Conservation (phyloP, 257 asterid genomes). For the Oldenlandia corymbosa region DNA sequence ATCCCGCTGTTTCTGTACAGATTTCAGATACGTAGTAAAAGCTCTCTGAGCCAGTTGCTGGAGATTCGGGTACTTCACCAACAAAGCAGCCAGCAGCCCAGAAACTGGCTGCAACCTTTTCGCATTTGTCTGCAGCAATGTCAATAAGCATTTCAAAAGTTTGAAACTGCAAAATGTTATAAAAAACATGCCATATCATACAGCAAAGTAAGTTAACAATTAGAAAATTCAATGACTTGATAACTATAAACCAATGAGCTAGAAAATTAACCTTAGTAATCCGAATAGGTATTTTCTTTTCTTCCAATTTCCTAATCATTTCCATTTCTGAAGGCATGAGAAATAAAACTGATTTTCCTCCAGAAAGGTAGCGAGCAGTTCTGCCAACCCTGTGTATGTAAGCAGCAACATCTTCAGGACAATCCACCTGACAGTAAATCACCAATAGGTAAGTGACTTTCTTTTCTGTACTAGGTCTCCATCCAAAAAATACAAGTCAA, state of each 20-base stretch:
- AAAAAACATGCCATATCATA: background rate
- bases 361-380: conserved; percentile 90
- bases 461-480: background rate
- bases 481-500: conserved; percentile 9
- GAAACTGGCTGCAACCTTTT: conserved; percentile 76
- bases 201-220: background rate
- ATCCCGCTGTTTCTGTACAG: conserved; percentile 68
- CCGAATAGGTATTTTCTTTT: conserved; percentile 71
- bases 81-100: conserved; percentile 66
- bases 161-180: conserved; percentile 2
- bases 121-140: conserved; percentile 54
- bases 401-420: conserved; percentile 87
- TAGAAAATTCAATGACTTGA: background rate
- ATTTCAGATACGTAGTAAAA: conserved; percentile 77
- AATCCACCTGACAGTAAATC: conserved; percentile 60
- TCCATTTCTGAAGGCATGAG: conserved; percentile 76
- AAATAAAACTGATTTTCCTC: conserved; percentile 79
- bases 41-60: conserved; percentile 78
- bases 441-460: background rate
- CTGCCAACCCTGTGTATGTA: conserved; percentile 98
- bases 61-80: conserved; percentile 76
- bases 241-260: background rate
- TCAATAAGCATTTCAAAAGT: background rate
- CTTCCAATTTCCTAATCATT: conserved; percentile 73
- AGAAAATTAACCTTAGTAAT: conserved; percentile 46